Percentiles rank a stretch among this genome's conserved stretches.
phyloP scores from a whole-genome alignment of 495 filamentous ascomycete species.

The Lophiostoma macrostomum region DNA sequence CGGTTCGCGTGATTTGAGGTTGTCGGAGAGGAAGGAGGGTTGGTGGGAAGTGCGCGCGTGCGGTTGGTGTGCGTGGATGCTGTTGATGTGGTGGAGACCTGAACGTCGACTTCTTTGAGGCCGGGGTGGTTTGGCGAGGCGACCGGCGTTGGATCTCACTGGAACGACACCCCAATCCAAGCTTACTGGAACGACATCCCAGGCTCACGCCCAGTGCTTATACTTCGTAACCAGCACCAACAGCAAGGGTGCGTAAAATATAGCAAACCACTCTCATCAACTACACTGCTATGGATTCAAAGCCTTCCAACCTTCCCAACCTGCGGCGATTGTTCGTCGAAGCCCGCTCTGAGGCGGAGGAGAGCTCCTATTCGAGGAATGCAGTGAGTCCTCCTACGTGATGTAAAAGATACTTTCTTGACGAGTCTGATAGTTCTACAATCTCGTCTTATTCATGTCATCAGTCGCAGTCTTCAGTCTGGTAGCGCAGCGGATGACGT shows the following conservation, averaged over 20 bases:
- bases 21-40: too few species aligned
- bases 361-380: constrained; percentile 88
- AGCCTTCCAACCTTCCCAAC: constrained; percentile 82
- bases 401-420: not conserved
- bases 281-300: constrained; percentile 28
- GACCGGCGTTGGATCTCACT: not conserved
- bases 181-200: too few species aligned
- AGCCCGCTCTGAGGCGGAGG: constrained; percentile 87
- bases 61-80: not conserved
- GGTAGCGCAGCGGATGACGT: constrained; percentile 70
- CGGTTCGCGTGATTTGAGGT: not conserved
- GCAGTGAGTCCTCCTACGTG: constrained; percentile 57
- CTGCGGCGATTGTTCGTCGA: constrained; percentile 94
- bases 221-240: too few species aligned
- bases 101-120: constrained; percentile 6
- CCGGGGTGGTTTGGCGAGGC: not conserved
- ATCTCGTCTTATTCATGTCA: constrained; percentile 90
- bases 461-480: constrained; percentile 91
- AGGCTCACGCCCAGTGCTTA: too few species aligned
- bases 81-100: constrained; percentile 1
- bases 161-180: not conserved
- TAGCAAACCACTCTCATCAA: too few species aligned
- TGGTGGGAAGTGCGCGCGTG: not conserved
- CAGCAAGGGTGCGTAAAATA: too few species aligned
- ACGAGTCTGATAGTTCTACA: constrained; percentile 68